A percentile compares a stretch with the other conserved stretches of the same genome.
These are phyloP conservation scores for Cardamine occulta DNA, from an alignment of 345 rosid genomes.

Conservation along the genomic window DNA sequence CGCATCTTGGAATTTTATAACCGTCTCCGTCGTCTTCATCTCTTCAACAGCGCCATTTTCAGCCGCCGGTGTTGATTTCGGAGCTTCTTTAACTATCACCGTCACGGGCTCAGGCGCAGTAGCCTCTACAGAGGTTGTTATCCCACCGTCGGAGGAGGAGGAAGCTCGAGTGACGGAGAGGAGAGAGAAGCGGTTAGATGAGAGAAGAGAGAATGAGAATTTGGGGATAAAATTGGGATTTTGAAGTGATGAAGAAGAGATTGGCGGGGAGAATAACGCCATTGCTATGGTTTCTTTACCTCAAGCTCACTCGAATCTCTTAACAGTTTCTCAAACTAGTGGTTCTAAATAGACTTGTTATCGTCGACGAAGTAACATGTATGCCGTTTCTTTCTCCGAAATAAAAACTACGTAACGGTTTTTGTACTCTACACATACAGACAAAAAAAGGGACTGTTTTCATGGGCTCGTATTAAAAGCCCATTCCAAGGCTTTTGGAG, in stretches of 20 bases:
- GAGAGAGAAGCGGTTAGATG: slow-evolving; percentile 45
- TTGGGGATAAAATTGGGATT: slow-evolving; percentile 46
- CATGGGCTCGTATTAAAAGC: slow-evolving; percentile 30
- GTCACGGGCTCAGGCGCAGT: slow-evolving; percentile 35
- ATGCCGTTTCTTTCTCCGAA: slow-evolving; percentile 18
- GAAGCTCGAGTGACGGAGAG: slow-evolving; percentile 50
- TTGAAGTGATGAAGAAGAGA: slow-evolving; percentile 41
- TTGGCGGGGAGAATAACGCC: slow-evolving; percentile 57
- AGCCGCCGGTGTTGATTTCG: slow-evolving; percentile 6
- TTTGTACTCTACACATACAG: neutral
- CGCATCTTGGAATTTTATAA: slow-evolving; percentile 61
- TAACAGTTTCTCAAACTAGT: slow-evolving; percentile 3
- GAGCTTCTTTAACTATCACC: slow-evolving; percentile 21
- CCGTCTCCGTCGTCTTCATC: slow-evolving; percentile 41
- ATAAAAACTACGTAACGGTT: slow-evolving; percentile 32
- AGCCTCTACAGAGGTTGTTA: slow-evolving; percentile 54
- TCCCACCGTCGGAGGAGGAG: slow-evolving; percentile 52
- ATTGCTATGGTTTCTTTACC: slow-evolving; percentile 33
- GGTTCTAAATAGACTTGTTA: slow-evolving; percentile 25
- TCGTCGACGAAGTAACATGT: slow-evolving; percentile 21
- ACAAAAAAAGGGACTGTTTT: slow-evolving; percentile 1
- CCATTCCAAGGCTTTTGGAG: slow-evolving; percentile 51
- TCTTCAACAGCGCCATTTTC: slow-evolving; percentile 35
- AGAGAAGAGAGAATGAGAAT: slow-evolving; percentile 41
- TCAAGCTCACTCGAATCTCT: neutral